Base-by-base conservation (phyloP, 208 protist species). In the Phytomonas serpens region DNA sequence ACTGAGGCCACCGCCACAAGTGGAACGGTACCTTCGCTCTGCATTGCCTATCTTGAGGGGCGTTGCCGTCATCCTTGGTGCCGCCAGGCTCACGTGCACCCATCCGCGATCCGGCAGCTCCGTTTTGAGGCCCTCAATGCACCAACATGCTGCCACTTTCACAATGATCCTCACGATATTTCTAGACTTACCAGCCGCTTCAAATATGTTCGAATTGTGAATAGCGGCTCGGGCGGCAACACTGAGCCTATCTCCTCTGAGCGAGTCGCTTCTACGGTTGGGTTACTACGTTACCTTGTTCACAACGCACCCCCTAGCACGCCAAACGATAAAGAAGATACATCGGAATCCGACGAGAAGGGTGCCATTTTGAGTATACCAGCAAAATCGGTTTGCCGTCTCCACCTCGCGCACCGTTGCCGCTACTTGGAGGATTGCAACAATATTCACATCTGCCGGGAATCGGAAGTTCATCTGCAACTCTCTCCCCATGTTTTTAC, bases 341-440 rank as follows among this genome's bases (percentile, higher is more conserved):
- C 61, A 73, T 19, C 14, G 16, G 34, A 65, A 65, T 65, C 62
- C 32, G 62, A 34, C 9, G 34, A 65, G 9, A 42, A 65, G 34
- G 32, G 34, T 65, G 62, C 62, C 14, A 65, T 65, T 65, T 34
- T 65, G 14, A 38, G 14, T 65, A 65, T 38, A 65, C 62, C 32
- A 65, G 82, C 88, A 42, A 93, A 93, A 70, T 86, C 86, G 71
- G 87, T 96, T 57, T 96, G 92, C 77, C 85, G 92, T 32, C 82
- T 96, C 31, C 92, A 96, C 74, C 75, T 93, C 30, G 82, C 87
- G 14, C 89, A 93, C 70, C 88, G 89, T 71, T 96, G 92, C 80
- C 89, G 89, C 16, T 96, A 96, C 78, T 75, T 93, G 11, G 87
- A 95, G 64, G 89, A 96, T 74, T 96, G 92, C 81, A 96, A 96